phyloP scores from a whole-genome alignment of 495 filamentous ascomycete genomes.

The Penicillium desertorum region DNA sequence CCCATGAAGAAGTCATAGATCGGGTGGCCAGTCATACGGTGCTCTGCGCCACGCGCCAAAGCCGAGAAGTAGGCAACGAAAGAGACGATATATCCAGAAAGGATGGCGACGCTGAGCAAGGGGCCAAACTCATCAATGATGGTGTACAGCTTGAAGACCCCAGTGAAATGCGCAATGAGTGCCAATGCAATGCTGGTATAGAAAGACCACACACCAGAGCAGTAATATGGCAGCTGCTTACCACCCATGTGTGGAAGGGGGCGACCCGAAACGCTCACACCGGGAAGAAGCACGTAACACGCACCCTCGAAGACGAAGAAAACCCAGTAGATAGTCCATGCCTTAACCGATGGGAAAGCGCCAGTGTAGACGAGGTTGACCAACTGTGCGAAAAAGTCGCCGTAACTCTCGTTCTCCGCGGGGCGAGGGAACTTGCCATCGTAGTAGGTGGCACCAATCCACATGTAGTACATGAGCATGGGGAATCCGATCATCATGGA shows the following conservation, averaged over 20 bases:
- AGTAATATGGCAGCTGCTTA: conserved; percentile 88
- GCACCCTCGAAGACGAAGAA: conserved; percentile 82
- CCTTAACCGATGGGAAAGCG: conserved; percentile 74
- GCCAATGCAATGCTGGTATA: conserved; percentile 77
- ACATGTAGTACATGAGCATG: conserved; percentile 97
- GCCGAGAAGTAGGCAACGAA: conserved; percentile 84
- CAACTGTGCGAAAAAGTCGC: conserved; percentile 68
- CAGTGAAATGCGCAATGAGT: conserved; percentile 69
- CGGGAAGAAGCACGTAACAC: conserved; percentile 81
- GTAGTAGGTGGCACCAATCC: conserved; percentile 92
- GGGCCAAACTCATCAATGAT: conserved; percentile 95
- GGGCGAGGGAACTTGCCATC: conserved; percentile 75
- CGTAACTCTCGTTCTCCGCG: conserved; percentile 59
- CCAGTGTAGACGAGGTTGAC: conserved; percentile 69
- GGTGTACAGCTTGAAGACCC: conserved; percentile 86
- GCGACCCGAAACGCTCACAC: conserved; percentile 80
- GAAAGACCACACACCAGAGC: conserved; percentile 82
- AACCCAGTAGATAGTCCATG: conserved; percentile 90
- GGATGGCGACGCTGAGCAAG: conserved; percentile 83
- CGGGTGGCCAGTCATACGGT: conserved; percentile 88
- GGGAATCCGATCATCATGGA: conserved; percentile 93
- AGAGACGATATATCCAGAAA: conserved; percentile 78
- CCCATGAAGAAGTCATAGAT: conserved; percentile 99
- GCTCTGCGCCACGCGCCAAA: conserved; percentile 71
- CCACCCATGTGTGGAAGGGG: conserved; percentile 78